Base-by-base conservation (phyloP, 176 grass and related monocot genomes). In the Triticum monococcum region DNA sequence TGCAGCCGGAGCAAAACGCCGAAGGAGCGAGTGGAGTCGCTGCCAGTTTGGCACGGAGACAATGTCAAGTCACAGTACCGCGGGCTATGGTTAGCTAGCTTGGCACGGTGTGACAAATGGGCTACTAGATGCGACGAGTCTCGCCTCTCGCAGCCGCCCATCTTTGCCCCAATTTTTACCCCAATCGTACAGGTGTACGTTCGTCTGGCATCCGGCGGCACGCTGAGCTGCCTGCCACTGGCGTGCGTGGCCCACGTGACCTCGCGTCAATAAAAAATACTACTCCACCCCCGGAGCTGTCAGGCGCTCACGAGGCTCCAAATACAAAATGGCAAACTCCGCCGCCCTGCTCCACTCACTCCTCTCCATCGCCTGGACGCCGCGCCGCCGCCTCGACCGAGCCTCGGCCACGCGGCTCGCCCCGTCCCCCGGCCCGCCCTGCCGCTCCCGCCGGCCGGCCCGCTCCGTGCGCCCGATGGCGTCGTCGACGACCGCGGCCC, bases 271-370 rank as follows among this genome's bases (percentile, higher is more conserved):
- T 46, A 46, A 74, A 74, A 24, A 73, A 7, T 40, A 37, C 2
- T 7, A 14, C 41, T 43, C 41, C 69, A 46, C 45, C 37, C 16
- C 5, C 12, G 12, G 40, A 46, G 71, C 71, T 74, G 71, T 9
- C 64, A 66, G 73, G 45, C 45, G 4, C 46, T 22, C 18, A 70
- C 68, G 68, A 38, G 33, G 12, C 68, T 70, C 12, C 18, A 31
- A 38, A n/a, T 61, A 78, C 72, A 67, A 23, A 64, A 90, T 90
- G 88, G 54, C 64, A 45, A 74, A 86, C 65, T 38, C 59, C 81
- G 76, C 50, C 84, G 45, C 82, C 20, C 4, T 79, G 62, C 75
- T 89, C 87, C 81, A 41, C 80, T 16, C 50, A 16, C 18, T 18
- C n/a, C 46, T 17, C 45, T 66, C 59, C 14, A 48, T 5, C 20